Base-by-base conservation (phyloP, 352 stramenopile species). In the Phytophthora megakarya region DNA sequence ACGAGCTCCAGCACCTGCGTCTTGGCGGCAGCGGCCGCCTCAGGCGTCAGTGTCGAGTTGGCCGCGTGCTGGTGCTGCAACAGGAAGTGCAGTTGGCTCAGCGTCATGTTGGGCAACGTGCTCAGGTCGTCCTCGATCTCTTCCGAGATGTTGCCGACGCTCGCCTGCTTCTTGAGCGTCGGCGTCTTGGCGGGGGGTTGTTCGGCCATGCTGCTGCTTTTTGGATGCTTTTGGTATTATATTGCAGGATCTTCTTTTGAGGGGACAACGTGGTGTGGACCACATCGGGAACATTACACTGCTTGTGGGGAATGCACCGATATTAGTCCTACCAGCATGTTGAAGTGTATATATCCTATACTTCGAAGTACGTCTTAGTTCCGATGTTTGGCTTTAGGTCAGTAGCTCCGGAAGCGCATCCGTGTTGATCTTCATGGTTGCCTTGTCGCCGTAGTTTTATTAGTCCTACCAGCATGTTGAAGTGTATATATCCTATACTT, bases 81-180 rank as follows among this genome's bases (percentile, higher is more conserved):
- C 40, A 91, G 64, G 60, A 88, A 93, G 72, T 91, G 85, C 45
- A 93, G 25, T 43, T 92, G 73, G 21, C 78, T 73, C 37, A 91
- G 73, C 47, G 86, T 61, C 85, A 95, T 95, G 71, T 93, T 79
- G 9, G 85, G 84, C 33, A 96, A 72, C 43, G 82, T 88, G 53
- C 75, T 79, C 25, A 94, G 79, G 30, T 84, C 84, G 56, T 94
- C 84, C 61, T 93, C 85, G 48, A 96, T 90, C 73, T 96, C 85
- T 55, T 93, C 85, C 48, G 87, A 93, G 65, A 96, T 91, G 66
- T 93, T 92, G 22, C 85, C 85, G 42, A 82, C 61, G 67, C 80
- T 92, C 44, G 81, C 74, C 73, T 93, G 84, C 57, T 92, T 92
- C 70, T 88, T 79, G 16, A 82, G 70, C 70, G 40, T 28, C 30